Base-by-base conservation (phyloP, 441 rosid species). In the Croton laevigatus region DNA sequence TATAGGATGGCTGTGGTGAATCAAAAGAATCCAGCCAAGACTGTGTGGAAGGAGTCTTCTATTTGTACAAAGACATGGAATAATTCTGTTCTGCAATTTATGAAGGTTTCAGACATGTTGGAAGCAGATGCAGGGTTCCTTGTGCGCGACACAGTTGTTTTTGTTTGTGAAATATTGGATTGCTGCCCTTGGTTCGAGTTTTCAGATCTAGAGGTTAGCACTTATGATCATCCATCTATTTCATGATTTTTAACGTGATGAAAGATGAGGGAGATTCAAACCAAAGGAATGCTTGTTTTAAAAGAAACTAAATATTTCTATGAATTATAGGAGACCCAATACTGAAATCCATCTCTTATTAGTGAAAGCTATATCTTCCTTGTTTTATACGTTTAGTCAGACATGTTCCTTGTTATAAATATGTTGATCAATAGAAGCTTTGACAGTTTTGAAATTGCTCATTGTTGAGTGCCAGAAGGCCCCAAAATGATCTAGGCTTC, bases 131-230 rank as follows among this genome's bases (percentile, higher is more conserved):
- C 91, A 48, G 99, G 99, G 83, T 96, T 93, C 85, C 98, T 96
- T 19, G 86, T 88, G 81, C 98, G 99, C 65, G 99, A 96, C 80
- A 87, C 98, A 17, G 94, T 96, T 85, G 91, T 91, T 78, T 96
- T 96, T 84, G 96, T 96, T 73, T 96, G 99, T 83, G 99, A 96
- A 81, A 93, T 96, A 83, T 80, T 93, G 81, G 99, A 96, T 75
- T 96, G 97, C 88, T 93, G 98, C 76, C 99, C 99, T 48, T 96
- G 99, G 99, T 96, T 96, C 70, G 99, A 96, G 80, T 96, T 96
- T 86, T 86, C 99, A 65, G 99, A 96, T 75, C 84, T 96, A 62
- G 98, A 96, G 98, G 99, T 93, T 75, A 85, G 96, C 84, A 44
- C 59, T 60, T 66, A 57, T 68, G 44, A 20, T 22, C 64, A 62